Conservation (phyloP, 495 filamentous ascomycete genomes). For the Hypomontagnella monticulosa region DNA sequence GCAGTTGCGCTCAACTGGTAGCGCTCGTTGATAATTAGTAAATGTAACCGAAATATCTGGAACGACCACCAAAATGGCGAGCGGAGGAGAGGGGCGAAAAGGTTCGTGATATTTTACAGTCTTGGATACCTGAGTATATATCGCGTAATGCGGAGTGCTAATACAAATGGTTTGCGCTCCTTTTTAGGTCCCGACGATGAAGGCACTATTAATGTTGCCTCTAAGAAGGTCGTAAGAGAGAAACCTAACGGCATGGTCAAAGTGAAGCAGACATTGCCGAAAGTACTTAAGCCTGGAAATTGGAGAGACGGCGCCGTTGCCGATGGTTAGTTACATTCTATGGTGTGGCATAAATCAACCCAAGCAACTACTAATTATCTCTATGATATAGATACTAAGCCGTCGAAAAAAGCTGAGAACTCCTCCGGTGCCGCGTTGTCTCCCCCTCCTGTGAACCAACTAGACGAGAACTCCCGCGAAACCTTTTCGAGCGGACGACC, state of each 20-base stretch:
- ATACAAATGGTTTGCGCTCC: slow-evolving; percentile 18
- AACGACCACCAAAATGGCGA: slow-evolving; percentile 30
- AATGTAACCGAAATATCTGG: slow-evolving; percentile 25
- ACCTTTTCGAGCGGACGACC: slow-evolving; percentile 80
- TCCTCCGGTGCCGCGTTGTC: slow-evolving; percentile 58
- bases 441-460: slow-evolving; percentile 72
- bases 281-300: slow-evolving; percentile 64
- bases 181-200: slow-evolving; percentile 56
- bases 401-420: slow-evolving; percentile 50
- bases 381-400: slow-evolving; percentile 55
- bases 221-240: slow-evolving; percentile 68
- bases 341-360: slow-evolving; percentile 2
- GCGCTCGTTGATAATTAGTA: background rate
- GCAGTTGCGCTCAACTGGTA: background rate
- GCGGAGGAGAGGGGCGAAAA: slow-evolving; percentile 38
- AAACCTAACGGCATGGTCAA: slow-evolving; percentile 68
- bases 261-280: slow-evolving; percentile 70
- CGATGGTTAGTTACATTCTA: slow-evolving; percentile 60
- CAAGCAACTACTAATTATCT: slow-evolving; percentile 1
- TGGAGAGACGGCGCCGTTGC: slow-evolving; percentile 62
- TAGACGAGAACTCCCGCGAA: slow-evolving; percentile 73
- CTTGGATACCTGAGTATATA: slow-evolving; percentile 4
- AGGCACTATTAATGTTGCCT: slow-evolving; percentile 65
- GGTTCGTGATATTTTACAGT: slow-evolving; percentile 16
- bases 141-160: slow-evolving; percentile 24